Evolutionary conservation across 1,284 basidiomycete genomes (phyloP).

Genomic region (Apiotrichum brassicae): DNA sequence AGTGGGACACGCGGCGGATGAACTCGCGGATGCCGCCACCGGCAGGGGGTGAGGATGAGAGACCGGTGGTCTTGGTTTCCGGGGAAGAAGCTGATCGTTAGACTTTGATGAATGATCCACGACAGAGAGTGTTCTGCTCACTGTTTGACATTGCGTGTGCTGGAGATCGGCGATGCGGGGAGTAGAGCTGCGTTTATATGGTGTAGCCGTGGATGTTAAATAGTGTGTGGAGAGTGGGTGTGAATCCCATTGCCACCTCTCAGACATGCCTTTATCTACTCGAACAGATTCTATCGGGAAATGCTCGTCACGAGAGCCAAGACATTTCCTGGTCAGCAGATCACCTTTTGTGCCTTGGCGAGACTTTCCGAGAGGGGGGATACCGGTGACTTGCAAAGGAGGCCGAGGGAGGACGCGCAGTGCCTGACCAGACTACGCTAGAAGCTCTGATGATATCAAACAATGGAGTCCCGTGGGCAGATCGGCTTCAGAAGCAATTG

Average conservation of each 20-base stretch:
- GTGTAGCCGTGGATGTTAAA: too few species aligned
- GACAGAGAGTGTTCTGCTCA: too few species aligned
- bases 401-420: too few species aligned
- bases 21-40: slow-evolving; percentile 8
- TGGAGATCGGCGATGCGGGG: background rate
- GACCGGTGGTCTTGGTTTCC: background rate
- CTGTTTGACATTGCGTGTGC: background rate
- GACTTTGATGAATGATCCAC: background rate
- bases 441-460: too few species aligned
- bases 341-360: background rate
- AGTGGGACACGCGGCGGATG: slow-evolving; percentile 10
- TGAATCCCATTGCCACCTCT: background rate
- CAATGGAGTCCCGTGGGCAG: too few species aligned
- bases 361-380: too few species aligned
- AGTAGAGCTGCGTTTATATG: too few species aligned
- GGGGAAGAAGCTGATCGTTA: background rate
- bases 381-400: too few species aligned
- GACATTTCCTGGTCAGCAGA: background rate
- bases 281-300: background rate
- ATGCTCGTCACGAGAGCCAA: background rate
- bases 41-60: background rate
- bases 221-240: too few species aligned
- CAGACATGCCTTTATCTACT: background rate
- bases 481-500: too few species aligned
- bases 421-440: too few species aligned